Conservation (phyloP, 345 rosid genomes). For the Camelina laxa region DNA sequence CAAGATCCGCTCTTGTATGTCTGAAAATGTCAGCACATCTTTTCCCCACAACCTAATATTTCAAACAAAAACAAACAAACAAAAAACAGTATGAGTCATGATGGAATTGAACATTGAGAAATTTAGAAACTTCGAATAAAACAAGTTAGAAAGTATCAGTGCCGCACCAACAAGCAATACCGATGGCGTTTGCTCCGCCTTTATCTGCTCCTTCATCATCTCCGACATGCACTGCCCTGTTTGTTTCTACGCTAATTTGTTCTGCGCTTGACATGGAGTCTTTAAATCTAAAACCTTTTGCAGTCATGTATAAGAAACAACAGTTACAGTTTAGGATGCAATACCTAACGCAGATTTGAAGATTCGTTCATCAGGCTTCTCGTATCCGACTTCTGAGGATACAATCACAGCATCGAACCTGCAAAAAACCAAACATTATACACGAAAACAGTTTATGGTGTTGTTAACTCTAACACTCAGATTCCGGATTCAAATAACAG, state of each 20-base stretch:
- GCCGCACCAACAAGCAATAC: constrained; percentile 82
- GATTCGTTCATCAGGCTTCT: constrained; percentile 79
- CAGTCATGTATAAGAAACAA: constrained; percentile 5
- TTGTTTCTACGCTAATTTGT: constrained; percentile 56
- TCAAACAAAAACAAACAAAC: constrained; percentile 5
- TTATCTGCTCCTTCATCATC: constrained; percentile 81
- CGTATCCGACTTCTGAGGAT: constrained; percentile 85
- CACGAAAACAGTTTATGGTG: not conserved
- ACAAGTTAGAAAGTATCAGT: not conserved
- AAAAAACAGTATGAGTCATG: constrained; percentile 2
- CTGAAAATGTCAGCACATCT: constrained; percentile 73
- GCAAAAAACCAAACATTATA: constrained; percentile 19
- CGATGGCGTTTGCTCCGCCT: constrained; percentile 69
- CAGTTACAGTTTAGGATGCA: constrained; percentile 11
- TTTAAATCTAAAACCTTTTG: not conserved
- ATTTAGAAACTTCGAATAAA: not conserved
- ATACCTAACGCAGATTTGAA: constrained; percentile 79
- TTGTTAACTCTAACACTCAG: constrained; percentile 5
- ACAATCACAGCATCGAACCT: constrained; percentile 86
- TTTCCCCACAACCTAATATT: constrained; percentile 72
- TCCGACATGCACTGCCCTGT: constrained; percentile 74
- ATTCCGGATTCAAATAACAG: not conserved
- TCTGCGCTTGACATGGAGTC: constrained; percentile 48
- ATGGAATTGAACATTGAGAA: constrained; percentile 23
- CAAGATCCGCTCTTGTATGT: constrained; percentile 58